Evolutionary conservation across 2,329 filamentous ascomycete genomes (phyloP).

Genomic region (Fusarium xyrophilum): DNA sequence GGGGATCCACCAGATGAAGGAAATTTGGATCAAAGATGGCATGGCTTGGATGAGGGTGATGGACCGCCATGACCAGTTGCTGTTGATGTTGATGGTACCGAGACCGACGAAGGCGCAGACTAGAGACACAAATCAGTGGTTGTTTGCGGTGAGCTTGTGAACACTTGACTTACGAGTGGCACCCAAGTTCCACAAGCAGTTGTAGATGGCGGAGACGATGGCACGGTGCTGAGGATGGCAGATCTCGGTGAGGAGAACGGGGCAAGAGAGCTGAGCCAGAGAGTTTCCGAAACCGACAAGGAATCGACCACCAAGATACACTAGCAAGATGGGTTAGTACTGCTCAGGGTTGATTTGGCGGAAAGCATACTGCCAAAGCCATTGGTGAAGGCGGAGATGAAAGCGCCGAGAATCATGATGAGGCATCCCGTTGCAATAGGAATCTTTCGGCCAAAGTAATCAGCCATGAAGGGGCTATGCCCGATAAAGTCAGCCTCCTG

Average conservation of each 20-base stretch:
- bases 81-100: constrained; percentile 64
- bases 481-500: neutral
- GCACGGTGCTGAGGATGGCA: constrained; percentile 73
- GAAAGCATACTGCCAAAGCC: constrained; percentile 49
- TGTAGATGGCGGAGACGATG: constrained; percentile 70
- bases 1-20: constrained; percentile 71
- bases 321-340: neutral
- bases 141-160: neutral
- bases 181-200: constrained; percentile 71
- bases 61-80: constrained; percentile 71
- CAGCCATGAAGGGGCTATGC: constrained; percentile 47
- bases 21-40: constrained; percentile 66
- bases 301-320: constrained; percentile 51
- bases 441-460: constrained; percentile 52
- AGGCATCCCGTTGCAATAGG: constrained; percentile 53
- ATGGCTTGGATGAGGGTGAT: constrained; percentile 69
- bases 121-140: neutral
- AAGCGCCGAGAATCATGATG: constrained; percentile 55
- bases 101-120: constrained; percentile 69
- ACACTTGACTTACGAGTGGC: constrained; percentile 45
- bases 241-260: constrained; percentile 69
- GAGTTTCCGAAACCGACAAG: constrained; percentile 69
- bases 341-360: too few relatives aligned
- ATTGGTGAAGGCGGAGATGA: constrained; percentile 51
- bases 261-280: constrained; percentile 68